Evolutionary conservation across 768 basidiomycete genomes (phyloP).

Genomic region (Auricularia sp.): DNA sequence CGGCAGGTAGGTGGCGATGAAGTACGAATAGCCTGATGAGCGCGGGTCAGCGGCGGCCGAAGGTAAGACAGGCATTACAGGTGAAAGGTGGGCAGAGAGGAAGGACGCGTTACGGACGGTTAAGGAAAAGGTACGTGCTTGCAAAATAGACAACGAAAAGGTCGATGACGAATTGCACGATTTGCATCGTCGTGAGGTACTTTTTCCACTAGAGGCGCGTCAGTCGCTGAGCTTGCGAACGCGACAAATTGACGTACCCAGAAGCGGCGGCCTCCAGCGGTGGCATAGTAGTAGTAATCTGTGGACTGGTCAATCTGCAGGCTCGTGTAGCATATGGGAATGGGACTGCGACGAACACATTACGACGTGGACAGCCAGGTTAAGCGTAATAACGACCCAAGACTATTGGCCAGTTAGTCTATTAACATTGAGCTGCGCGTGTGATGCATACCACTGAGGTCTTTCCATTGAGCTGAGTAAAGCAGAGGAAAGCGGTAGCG

Average conservation of each 20-base stretch:
- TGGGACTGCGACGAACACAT: slow-evolving; percentile 55
- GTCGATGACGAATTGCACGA: slow-evolving; percentile 91
- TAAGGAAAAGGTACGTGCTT: slow-evolving; percentile 47
- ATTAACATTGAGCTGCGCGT: slow-evolving; percentile 23
- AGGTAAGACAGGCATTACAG: not conserved
- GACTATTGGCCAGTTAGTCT: slow-evolving; percentile 44
- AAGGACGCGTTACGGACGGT: slow-evolving; percentile 9
- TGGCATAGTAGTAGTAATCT: slow-evolving; percentile 99
- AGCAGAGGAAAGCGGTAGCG: slow-evolving; percentile 92
- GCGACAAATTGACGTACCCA: slow-evolving; percentile 51
- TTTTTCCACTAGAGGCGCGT: slow-evolving; percentile 82
- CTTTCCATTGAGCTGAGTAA: slow-evolving; percentile 84
- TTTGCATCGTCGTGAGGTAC: slow-evolving; percentile 94
- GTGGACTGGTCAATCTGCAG: not conserved
- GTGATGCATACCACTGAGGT: slow-evolving; percentile 65
- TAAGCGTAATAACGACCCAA: slow-evolving; percentile 90
- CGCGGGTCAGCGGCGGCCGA: slow-evolving; percentile 10
- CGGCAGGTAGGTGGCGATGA: slow-evolving; percentile 46
- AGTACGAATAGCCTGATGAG: slow-evolving; percentile 66
- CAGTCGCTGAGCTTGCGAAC: slow-evolving; percentile 1
- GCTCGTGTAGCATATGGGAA: not conserved
- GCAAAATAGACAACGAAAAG: slow-evolving; percentile 88
- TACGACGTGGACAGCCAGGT: slow-evolving; percentile 87
- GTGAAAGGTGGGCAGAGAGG: not conserved
- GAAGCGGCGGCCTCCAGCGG: slow-evolving; percentile 91